phyloP scores from a whole-genome alignment of 2,329 filamentous ascomycete species.

The Colletotrichum sp. region DNA sequence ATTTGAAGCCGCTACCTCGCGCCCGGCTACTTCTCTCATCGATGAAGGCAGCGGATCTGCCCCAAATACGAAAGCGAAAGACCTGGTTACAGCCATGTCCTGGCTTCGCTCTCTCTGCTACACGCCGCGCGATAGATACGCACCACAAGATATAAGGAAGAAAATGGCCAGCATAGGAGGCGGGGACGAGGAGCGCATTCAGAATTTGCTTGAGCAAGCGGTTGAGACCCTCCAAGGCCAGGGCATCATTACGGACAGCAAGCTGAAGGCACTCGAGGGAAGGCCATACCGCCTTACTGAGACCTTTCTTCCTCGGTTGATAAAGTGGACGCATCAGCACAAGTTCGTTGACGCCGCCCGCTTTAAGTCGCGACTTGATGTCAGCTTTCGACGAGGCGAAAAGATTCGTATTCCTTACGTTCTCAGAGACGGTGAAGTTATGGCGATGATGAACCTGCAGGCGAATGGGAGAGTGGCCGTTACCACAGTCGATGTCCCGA shows the following conservation, averaged over 20 bases:
- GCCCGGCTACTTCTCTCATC: constrained; percentile 45
- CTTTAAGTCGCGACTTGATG: constrained; percentile 67
- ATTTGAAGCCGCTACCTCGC: constrained; percentile 58
- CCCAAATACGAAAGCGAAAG: constrained; percentile 19
- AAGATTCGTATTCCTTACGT: constrained; percentile 56
- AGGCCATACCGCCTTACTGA: constrained; percentile 69
- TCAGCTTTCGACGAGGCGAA: constrained; percentile 49
- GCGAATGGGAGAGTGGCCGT: constrained; percentile 62
- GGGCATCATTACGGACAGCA: constrained; percentile 64
- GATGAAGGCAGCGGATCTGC: constrained; percentile 11
- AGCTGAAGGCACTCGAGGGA: constrained; percentile 61
- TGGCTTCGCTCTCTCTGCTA: constrained; percentile 66
- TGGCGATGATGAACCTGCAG: constrained; percentile 71
- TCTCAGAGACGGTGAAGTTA: constrained; percentile 68
- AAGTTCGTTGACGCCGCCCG: constrained; percentile 63
- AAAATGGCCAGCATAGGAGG: constrained; percentile 56
- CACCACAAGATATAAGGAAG: constrained; percentile 49
- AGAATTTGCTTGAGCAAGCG: constrained; percentile 51
- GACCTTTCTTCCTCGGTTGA: constrained; percentile 60
- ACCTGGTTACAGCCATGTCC: constrained; percentile 54
- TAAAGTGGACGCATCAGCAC: constrained; percentile 57
- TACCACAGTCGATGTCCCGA: constrained; percentile 58
- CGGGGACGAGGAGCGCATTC: constrained; percentile 35
- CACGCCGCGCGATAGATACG: constrained; percentile 56
- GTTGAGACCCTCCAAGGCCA: constrained; percentile 53